Percentiles rank a stretch among this genome's conserved stretches.
These are phyloP conservation scores for Phytophthora kernoviae DNA, from an alignment of 352 stramenopile species.

Conservation along the genomic window DNA sequence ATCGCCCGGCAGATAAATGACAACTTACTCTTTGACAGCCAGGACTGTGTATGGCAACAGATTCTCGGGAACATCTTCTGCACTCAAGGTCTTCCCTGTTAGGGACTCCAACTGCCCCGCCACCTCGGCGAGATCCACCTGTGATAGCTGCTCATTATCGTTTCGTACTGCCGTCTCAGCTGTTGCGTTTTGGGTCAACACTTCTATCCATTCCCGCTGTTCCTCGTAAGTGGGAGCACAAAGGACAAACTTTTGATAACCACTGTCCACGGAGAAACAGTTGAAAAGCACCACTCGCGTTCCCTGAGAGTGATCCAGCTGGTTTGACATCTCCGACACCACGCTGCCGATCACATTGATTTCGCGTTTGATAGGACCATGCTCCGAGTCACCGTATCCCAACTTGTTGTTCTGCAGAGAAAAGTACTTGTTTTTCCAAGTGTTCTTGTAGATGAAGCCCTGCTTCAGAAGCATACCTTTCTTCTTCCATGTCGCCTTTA, in stretches of 20 bases:
- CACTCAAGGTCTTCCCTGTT: conserved; percentile 74
- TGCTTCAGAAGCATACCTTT: conserved; percentile 88
- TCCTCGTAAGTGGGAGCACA: conserved; percentile 87
- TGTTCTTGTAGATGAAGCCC: conserved; percentile 91
- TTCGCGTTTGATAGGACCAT: conserved; percentile 85
- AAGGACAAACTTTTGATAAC: conserved; percentile 82
- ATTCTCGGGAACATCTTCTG: conserved; percentile 66
- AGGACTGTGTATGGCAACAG: conserved; percentile 82
- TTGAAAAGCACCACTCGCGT: conserved; percentile 86
- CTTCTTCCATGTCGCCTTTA: conserved; percentile 90
- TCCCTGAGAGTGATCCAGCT: conserved; percentile 88
- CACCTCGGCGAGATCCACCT: conserved; percentile 77
- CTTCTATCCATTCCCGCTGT: conserved; percentile 89
- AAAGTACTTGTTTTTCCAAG: conserved; percentile 89
- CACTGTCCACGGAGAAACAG: conserved; percentile 86
- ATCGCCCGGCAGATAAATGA: neutral
- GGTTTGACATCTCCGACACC: conserved; percentile 84
- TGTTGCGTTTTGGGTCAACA: conserved; percentile 84
- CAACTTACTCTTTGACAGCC: conserved; percentile 90
- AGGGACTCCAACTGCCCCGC: conserved; percentile 80
- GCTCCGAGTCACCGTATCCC: conserved; percentile 79
- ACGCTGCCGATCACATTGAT: conserved; percentile 87
- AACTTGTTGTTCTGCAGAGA: conserved; percentile 90
- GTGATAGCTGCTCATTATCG: conserved; percentile 70
- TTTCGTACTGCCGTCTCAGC: conserved; percentile 82